A percentile compares a stretch with the other conserved stretches of the same genome.
phyloP scores from a whole-genome alignment of 2,329 filamentous ascomycete species.

The Colletotrichum spinosum region DNA sequence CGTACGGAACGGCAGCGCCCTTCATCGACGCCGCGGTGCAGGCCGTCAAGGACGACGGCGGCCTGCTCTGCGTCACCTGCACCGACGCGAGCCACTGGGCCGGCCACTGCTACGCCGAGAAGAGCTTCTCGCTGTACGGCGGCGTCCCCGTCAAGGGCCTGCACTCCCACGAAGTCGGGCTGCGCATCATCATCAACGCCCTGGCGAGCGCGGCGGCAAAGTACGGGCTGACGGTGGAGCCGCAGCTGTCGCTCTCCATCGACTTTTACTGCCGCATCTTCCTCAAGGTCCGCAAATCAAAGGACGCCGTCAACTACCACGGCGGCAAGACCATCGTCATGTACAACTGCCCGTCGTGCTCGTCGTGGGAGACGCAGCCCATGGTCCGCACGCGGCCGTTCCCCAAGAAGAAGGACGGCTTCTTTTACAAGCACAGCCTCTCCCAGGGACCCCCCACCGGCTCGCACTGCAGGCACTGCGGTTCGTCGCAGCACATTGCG shows the following conservation, averaged over 20 bases:
- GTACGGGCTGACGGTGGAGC: constrained; percentile 90
- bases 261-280: constrained; percentile 96
- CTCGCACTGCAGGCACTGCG: constrained; percentile 83
- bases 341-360: constrained; percentile 90
- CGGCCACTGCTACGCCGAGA: constrained; percentile 93
- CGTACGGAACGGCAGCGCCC: constrained; percentile 91
- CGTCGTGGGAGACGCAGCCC: constrained; percentile 88
- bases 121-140: constrained; percentile 93
- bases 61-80: constrained; percentile 93
- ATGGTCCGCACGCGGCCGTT: constrained; percentile 76
- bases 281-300: constrained; percentile 82
- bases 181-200: constrained; percentile 86
- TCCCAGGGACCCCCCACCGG: constrained; percentile 76
- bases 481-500: constrained; percentile 84
- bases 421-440: constrained; percentile 83
- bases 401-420: constrained; percentile 74
- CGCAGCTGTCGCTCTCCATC: constrained; percentile 90
- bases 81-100: constrained; percentile 97
- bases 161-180: constrained; percentile 88
- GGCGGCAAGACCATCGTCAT: constrained; percentile 93
- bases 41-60: constrained; percentile 84
- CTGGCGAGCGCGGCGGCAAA: constrained; percentile 84
- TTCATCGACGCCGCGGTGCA: constrained; percentile 94
- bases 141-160: constrained; percentile 87
- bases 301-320: constrained; percentile 88